Conservation (phyloP, 2,329 filamentous ascomycete species). For the Scedosporium apiospermum region DNA sequence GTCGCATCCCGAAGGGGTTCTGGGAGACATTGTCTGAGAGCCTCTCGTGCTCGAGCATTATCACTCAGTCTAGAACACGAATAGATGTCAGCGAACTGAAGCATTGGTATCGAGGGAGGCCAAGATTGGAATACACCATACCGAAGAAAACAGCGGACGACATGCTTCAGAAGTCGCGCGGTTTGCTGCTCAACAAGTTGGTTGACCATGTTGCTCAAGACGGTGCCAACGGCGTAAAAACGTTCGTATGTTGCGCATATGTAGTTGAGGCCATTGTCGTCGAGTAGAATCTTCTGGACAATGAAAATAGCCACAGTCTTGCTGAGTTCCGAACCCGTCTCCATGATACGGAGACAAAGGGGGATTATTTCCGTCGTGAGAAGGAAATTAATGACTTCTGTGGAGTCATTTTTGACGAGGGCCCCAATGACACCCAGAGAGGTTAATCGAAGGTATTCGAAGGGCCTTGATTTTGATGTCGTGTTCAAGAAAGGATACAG, state of each 20-base stretch:
- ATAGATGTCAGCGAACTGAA: not conserved
- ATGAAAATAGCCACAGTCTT: slow-evolving; percentile 99
- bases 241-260: slow-evolving; percentile 98
- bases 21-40: slow-evolving; percentile 87
- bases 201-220: slow-evolving; percentile 96
- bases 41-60: slow-evolving; percentile 90
- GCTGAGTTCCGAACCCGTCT: slow-evolving; percentile 94
- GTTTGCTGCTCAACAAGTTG: slow-evolving; percentile 97
- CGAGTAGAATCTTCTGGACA: slow-evolving; percentile 95
- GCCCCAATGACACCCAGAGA: slow-evolving; percentile 95
- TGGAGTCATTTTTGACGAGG: slow-evolving; percentile 96
- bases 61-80: slow-evolving; percentile 64
- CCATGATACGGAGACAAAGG: slow-evolving; percentile 95
- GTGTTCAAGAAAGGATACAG: slow-evolving; percentile 98
- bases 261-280: slow-evolving; percentile 94
- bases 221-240: slow-evolving; percentile 95
- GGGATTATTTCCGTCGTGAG: slow-evolving; percentile 98
- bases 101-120: too few species aligned
- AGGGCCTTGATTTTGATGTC: slow-evolving; percentile 93
- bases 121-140: slow-evolving; percentile 31
- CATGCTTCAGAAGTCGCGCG: slow-evolving; percentile 89
- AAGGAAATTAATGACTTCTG: slow-evolving; percentile 97
- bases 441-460: slow-evolving; percentile 93
- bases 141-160: slow-evolving; percentile 94
- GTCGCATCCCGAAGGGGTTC: slow-evolving; percentile 98